These are phyloP conservation scores for Agrostemma githago DNA, from an alignment of 148 eudicot genomes.

Conservation along the genomic window DNA sequence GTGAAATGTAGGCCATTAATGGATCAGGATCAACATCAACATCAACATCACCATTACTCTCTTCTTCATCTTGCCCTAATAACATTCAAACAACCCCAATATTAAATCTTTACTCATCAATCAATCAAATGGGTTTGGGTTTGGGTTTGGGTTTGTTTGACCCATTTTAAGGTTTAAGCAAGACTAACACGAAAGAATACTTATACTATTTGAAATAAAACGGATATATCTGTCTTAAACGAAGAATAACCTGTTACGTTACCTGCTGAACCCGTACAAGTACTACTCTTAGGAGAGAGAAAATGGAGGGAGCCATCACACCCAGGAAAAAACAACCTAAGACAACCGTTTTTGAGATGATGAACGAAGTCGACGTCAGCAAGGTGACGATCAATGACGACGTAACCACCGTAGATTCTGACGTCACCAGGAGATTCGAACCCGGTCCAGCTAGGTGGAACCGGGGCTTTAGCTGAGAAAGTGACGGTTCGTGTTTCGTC, in stretches of 20 bases:
- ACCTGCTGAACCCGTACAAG: too few species aligned
- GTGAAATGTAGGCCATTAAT: not conserved
- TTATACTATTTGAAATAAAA: too few species aligned
- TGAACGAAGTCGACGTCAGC: not conserved
- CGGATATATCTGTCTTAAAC: too few species aligned
- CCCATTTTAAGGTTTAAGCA: too few species aligned
- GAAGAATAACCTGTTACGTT: too few species aligned
- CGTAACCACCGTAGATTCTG: constrained; percentile 17
- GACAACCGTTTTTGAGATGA: constrained; percentile 2
- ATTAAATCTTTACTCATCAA: too few species aligned
- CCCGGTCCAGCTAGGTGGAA: not conserved
- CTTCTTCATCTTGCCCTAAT: not conserved
- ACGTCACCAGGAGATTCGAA: not conserved
- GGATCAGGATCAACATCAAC: not conserved
- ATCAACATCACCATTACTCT: not conserved
- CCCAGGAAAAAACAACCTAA: constrained; percentile 6
- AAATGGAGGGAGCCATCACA: constrained; percentile 19
- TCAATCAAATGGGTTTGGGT: too few species aligned
- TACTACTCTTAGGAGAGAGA: not conserved
- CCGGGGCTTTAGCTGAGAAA: constrained; percentile 5
- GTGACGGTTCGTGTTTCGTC: not conserved
- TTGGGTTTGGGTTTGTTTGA: too few species aligned
- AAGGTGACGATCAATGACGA: constrained; percentile 4
- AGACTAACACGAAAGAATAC: too few species aligned
- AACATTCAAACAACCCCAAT: not conserved